Evolutionary conservation across 495 filamentous ascomycete genomes (phyloP).

Genomic region (Cercophora samala): DNA sequence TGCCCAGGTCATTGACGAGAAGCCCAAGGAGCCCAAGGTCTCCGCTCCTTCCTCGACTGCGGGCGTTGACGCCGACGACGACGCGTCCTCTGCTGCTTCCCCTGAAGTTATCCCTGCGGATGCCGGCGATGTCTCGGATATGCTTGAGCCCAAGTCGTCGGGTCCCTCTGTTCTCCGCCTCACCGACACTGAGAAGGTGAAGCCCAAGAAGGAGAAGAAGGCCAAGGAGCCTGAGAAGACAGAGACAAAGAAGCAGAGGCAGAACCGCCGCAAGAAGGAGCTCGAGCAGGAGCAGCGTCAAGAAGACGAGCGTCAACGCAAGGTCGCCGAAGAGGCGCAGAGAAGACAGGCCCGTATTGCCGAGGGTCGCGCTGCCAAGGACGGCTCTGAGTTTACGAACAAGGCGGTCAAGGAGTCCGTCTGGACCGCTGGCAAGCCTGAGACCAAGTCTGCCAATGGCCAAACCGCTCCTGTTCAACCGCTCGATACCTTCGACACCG

Average conservation of each 20-base stretch:
- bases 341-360: constrained; percentile 72
- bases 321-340: constrained; percentile 71
- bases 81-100: constrained; percentile 63
- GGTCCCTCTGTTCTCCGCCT: constrained; percentile 75
- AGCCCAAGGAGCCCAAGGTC: constrained; percentile 28
- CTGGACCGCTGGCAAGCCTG: constrained; percentile 51
- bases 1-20: constrained; percentile 41
- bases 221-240: constrained; percentile 49
- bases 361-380: constrained; percentile 74
- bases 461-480: constrained; percentile 47
- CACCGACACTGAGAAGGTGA: constrained; percentile 60
- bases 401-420: constrained; percentile 49
- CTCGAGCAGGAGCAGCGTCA: constrained; percentile 65
- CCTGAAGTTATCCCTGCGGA: constrained; percentile 54
- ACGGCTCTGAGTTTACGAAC: constrained; percentile 56
- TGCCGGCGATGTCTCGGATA: constrained; percentile 69
- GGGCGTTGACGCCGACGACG: constrained; percentile 78
- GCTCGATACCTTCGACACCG: constrained; percentile 70
- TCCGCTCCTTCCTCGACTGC: constrained; percentile 68
- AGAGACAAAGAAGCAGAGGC: constrained; percentile 88
- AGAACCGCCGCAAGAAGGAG: constrained; percentile 79
- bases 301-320: constrained; percentile 69
- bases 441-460: constrained; percentile 32
- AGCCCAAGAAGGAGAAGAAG: constrained; percentile 61
- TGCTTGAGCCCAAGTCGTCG: constrained; percentile 70